Conservation (phyloP, 768 basidiomycete species). For the Termitomyces sp. region DNA sequence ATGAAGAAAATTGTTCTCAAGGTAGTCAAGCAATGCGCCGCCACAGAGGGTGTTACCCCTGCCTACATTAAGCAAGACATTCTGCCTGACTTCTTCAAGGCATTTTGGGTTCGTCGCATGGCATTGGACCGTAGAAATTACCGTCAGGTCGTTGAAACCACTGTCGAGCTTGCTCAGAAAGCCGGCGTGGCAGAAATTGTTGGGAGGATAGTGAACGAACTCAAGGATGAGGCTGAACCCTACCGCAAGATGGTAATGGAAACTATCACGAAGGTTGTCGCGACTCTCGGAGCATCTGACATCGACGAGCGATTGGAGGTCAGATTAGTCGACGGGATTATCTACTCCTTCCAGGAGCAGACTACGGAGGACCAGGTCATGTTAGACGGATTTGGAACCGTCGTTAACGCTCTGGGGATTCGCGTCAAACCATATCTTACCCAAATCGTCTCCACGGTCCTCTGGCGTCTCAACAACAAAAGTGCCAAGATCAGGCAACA, state of each 20-base stretch:
- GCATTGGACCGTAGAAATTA: slow-evolving; percentile 96
- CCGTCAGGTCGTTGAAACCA: slow-evolving; percentile 96
- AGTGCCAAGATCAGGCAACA: slow-evolving; percentile 98
- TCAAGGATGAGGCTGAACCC: slow-evolving; percentile 89
- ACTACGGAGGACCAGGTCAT: slow-evolving; percentile 99
- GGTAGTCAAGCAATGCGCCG: slow-evolving; percentile 98
- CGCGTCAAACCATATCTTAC: slow-evolving; percentile 98
- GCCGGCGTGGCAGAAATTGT: slow-evolving; percentile 96
- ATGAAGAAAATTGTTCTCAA: slow-evolving; percentile 99
- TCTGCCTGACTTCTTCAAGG: slow-evolving; percentile 97
- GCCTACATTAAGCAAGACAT: slow-evolving; percentile 97
- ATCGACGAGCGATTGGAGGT: slow-evolving; percentile 96
- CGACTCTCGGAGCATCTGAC: slow-evolving; percentile 92
- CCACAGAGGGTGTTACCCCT: slow-evolving; percentile 96
- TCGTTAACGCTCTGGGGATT: slow-evolving; percentile 94
- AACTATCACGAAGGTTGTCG: slow-evolving; percentile 95
- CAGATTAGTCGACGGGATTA: slow-evolving; percentile 94
- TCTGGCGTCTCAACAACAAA: slow-evolving; percentile 99
- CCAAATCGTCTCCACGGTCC: slow-evolving; percentile 97
- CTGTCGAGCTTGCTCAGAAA: slow-evolving; percentile 97
- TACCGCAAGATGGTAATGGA: slow-evolving; percentile 99
- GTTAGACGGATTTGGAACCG: slow-evolving; percentile 97
- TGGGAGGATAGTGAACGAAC: slow-evolving; percentile 80
- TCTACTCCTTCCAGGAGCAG: slow-evolving; percentile 99
- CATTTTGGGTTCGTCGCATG: slow-evolving; percentile 99